A percentile compares a stretch with the other conserved stretches of the same genome.
Conservation (phyloP, 1,284 basidiomycete species). For the Austroboletus niveus region DNA sequence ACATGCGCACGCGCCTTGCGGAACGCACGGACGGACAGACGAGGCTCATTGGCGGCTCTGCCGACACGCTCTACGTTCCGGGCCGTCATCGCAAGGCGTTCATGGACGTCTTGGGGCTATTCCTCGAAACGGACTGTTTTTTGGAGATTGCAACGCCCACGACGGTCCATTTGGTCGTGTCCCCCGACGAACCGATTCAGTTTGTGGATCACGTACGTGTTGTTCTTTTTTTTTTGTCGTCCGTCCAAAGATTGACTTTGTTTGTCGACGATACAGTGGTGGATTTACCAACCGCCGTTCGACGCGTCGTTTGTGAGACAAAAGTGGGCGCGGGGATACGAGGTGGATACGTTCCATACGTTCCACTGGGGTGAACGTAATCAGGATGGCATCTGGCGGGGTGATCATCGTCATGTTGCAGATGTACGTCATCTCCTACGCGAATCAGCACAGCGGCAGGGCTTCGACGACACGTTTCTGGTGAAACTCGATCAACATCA, state of each 20-base stretch:
- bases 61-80: conserved; percentile 50
- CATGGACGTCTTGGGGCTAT: conserved; percentile 40
- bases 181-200: conserved; percentile 39
- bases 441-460: conserved; percentile 40
- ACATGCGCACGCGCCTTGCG: conserved; percentile 39
- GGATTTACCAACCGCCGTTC: conserved; percentile 49
- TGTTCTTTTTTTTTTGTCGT: background rate
- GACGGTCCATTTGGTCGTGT: conserved; percentile 40
- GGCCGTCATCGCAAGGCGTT: conserved; percentile 38
- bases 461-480: conserved; percentile 28
- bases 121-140: conserved; percentile 49
- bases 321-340: conserved; percentile 43
- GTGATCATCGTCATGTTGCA: conserved; percentile 34
- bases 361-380: conserved; percentile 46
- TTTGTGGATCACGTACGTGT: conserved; percentile 48
- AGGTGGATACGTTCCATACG: conserved; percentile 52
- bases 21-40: conserved; percentile 33
- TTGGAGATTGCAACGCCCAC: conserved; percentile 49
- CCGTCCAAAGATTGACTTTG: background rate
- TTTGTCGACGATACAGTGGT: conserved; percentile 35
- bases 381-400: conserved; percentile 37
- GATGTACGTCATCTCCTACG: conserved; percentile 37
- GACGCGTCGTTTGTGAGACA: conserved; percentile 45
- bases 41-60: conserved; percentile 46
- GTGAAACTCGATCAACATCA: conserved; percentile 1